Percentiles rank a stretch among this genome's conserved stretches.
These are phyloP conservation scores for Trypanosomatidae sp. DNA, from an alignment of 208 protist genomes.

Conservation along the genomic window DNA sequence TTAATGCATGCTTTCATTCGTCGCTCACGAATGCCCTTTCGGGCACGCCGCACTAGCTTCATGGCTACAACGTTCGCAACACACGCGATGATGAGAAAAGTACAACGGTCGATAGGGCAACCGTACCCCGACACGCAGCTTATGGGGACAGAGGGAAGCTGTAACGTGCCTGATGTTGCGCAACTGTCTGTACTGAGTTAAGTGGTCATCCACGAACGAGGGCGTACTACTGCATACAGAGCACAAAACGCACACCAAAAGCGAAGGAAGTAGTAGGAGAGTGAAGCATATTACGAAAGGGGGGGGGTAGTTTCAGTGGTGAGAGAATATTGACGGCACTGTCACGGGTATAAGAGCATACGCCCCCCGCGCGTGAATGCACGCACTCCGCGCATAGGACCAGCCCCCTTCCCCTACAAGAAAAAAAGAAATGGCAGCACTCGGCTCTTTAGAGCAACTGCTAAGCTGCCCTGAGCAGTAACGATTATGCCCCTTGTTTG, in stretches of 20 bases:
- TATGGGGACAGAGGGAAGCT: too few species aligned
- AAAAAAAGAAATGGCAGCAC: background rate
- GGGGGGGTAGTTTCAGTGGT: too few species aligned
- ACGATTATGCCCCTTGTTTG: background rate
- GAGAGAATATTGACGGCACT: background rate
- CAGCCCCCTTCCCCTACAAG: too few species aligned
- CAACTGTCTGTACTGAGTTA: background rate
- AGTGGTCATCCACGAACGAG: background rate
- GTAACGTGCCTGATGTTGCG: background rate
- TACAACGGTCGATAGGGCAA: background rate
- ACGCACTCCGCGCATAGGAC: background rate
- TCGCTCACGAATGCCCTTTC: constrained; percentile 87
- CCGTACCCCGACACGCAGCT: background rate
- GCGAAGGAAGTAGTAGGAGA: background rate
- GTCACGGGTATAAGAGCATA: background rate
- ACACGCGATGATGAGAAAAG: background rate
- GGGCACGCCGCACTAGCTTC: constrained; percentile 84
- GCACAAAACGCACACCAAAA: background rate
- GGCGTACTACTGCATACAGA: background rate
- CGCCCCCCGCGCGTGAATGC: too few species aligned
- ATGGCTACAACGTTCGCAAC: constrained; percentile 29
- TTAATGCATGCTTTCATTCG: constrained; percentile 89
- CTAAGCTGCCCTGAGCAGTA: background rate
- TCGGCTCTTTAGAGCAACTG: background rate
- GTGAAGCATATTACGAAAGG: background rate